Evolutionary conservation across 2,329 filamentous ascomycete genomes (phyloP).

Genomic region (Colletotrichum echinochloae): DNA sequence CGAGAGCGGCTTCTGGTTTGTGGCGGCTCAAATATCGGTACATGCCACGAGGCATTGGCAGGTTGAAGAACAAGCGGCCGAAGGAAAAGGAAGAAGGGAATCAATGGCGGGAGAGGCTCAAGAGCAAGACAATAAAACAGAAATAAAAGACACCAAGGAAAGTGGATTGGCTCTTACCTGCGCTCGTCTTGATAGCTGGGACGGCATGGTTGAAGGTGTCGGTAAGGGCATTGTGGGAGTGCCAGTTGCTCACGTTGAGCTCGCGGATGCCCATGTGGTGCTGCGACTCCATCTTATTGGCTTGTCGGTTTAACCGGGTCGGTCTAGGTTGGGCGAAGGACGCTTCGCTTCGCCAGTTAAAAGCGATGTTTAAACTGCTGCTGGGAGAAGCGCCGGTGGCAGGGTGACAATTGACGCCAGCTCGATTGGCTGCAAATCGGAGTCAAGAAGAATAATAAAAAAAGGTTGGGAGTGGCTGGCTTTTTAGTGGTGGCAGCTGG

Average conservation of each 20-base stretch:
- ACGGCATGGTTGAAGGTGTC: constrained; percentile 67
- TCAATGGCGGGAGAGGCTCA: constrained; percentile 11
- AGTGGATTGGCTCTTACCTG: constrained; percentile 61
- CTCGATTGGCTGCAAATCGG: constrained; percentile 15
- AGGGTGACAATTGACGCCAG: neutral
- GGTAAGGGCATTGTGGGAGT: constrained; percentile 59
- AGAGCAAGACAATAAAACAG: constrained; percentile 14
- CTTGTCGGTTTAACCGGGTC: neutral
- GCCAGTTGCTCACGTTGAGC: constrained; percentile 62
- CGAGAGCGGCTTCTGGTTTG: neutral
- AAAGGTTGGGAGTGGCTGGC: constrained; percentile 9
- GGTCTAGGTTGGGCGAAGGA: neutral
- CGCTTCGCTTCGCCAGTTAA: neutral
- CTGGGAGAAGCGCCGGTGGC: neutral
- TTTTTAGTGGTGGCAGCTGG: constrained; percentile 39
- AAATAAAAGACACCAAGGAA: constrained; percentile 27
- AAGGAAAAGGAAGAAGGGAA: neutral
- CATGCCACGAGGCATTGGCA: constrained; percentile 10
- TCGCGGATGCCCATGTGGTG: constrained; percentile 58
- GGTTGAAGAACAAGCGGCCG: constrained; percentile 13
- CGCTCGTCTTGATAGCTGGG: constrained; percentile 69
- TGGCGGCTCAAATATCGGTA: neutral
- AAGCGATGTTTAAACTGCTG: neutral
- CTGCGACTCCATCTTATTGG: constrained; percentile 52
- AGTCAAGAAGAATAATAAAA: neutral